A percentile compares a stretch with the other conserved stretches of the same genome.
Conservation (phyloP, 2,329 filamentous ascomycete genomes). For the Karstenula rhodostoma region DNA sequence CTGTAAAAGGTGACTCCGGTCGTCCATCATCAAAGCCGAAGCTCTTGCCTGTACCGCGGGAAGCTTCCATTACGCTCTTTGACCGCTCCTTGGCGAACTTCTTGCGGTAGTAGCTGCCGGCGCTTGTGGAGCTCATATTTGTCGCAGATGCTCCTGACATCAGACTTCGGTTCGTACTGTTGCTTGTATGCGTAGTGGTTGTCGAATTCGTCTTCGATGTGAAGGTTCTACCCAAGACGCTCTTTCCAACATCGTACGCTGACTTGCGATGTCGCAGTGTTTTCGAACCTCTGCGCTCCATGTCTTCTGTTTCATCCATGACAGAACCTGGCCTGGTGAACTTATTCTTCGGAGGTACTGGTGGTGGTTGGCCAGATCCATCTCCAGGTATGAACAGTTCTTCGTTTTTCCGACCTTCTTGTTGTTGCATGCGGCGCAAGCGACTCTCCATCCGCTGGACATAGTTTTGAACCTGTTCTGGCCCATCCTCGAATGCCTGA, state of each 20-base stretch:
- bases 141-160: slow-evolving; percentile 95
- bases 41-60: slow-evolving; percentile 50
- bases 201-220: slow-evolving; percentile 90
- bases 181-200: slow-evolving; percentile 68
- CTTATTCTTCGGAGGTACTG: slow-evolving; percentile 67
- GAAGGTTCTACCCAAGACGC: slow-evolving; percentile 77
- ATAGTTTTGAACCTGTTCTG: slow-evolving; percentile 82
- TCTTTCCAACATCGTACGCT: slow-evolving; percentile 77
- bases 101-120: slow-evolving; percentile 87
- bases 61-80: slow-evolving; percentile 70
- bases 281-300: slow-evolving; percentile 41
- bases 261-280: slow-evolving; percentile 71
- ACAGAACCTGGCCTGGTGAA: slow-evolving; percentile 53
- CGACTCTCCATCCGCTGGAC: slow-evolving; percentile 91
- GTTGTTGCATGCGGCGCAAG: slow-evolving; percentile 73
- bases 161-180: slow-evolving; percentile 81
- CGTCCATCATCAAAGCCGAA: slow-evolving; percentile 51
- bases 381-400: slow-evolving; percentile 60
- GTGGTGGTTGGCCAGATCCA: slow-evolving; percentile 59
- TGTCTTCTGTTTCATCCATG: slow-evolving; percentile 37
- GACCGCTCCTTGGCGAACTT: slow-evolving; percentile 64
- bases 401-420: slow-evolving; percentile 47
- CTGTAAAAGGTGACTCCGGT: slow-evolving; percentile 69
- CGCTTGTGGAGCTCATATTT: slow-evolving; percentile 92
- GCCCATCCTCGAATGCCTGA: slow-evolving; percentile 64